Base-by-base conservation (phyloP, 345 rosid species). In the Citrus sp. region DNA sequence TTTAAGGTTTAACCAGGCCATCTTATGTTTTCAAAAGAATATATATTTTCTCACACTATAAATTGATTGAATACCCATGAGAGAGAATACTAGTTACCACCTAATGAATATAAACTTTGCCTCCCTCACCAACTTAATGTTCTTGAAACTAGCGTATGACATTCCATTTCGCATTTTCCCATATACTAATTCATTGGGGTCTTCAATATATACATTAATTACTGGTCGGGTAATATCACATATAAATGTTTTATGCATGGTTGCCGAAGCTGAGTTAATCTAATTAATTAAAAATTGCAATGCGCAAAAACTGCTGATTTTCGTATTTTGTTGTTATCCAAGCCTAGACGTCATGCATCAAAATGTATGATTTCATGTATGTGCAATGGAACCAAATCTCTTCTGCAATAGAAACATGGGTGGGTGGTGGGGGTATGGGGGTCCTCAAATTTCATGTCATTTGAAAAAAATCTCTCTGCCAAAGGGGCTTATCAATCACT, bases 401-500 rank as follows among this genome's bases (percentile, higher is more conserved):
- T 54, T 51, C 51, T 51, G 56, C 21, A 51, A 18, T 2, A 51
- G 68, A 69, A 59, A 10, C 5, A 4, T 14, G 72, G 61, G 25
- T 21, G 12, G 19, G 27, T 19, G 30, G 38, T 35, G 37, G 56
- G 56, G 75, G 80, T 27, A 40, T 9, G 46, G 56, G 73, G 75
- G 79, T 27, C 78, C 66, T 81, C 58, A 32, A 28, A 37, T 37
- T 55, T 67, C 70, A 61, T 73, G 86, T 83, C 87, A 82, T 85
- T 85, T 79, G 16, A 56, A 56, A 72, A 72, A 82, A 83, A 73
- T 72, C 79, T 46, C 76, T 64, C 54, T 78, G 78, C 73, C 67
- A 54, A 54, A 30, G 79, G 34, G 42, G 27, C 56, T 80, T 79
- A 74, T 74, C 75, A 55, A 67, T 66, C 59, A 72, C 73, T 73